Conservation (phyloP, 2,329 filamentous ascomycete genomes). For the Pseudogymnoascus verrucosus region DNA sequence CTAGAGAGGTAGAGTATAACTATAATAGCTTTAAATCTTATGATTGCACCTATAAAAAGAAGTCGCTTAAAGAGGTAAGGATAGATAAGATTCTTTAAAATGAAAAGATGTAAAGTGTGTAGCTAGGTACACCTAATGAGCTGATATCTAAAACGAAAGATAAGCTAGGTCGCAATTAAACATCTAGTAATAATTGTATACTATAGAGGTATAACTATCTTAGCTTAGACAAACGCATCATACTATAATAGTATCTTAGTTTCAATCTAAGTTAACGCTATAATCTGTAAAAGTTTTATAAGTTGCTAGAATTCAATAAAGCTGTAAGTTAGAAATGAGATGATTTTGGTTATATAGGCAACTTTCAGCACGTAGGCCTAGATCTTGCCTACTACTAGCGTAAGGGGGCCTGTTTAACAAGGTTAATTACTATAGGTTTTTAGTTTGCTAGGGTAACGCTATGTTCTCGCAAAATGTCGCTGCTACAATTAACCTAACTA, state of each 20-base stretch:
- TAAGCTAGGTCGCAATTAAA: slow-evolving; percentile 13
- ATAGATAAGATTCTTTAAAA: slow-evolving; percentile 14
- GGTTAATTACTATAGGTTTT: not conserved
- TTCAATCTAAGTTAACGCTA: slow-evolving; percentile 11
- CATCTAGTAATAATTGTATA: slow-evolving; percentile 13
- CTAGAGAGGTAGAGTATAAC: slow-evolving; percentile 7
- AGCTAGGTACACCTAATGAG: slow-evolving; percentile 6
- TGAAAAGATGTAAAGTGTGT: slow-evolving; percentile 7
- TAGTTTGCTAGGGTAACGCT: not conserved
- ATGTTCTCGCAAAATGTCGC: not conserved
- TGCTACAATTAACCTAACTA: not conserved
- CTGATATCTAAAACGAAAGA: slow-evolving; percentile 10
- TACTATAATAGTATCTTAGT: slow-evolving; percentile 8
- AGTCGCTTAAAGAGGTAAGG: slow-evolving; percentile 12
- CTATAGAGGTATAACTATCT: slow-evolving; percentile 11
- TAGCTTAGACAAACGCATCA: not conserved
- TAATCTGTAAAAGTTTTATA: not conserved
- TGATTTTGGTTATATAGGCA: not conserved
- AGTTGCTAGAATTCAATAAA: not conserved
- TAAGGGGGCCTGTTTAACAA: not conserved
- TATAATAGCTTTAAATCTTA: slow-evolving; percentile 8
- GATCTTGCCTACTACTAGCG: not conserved
- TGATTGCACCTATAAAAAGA: slow-evolving; percentile 13
- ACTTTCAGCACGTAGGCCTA: not conserved
- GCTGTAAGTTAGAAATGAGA: not conserved